Percentiles rank a stretch among this genome's conserved stretches.
These are phyloP conservation scores for Seiridium unicorne DNA, from an alignment of 2,329 filamentous ascomycete genomes.

Conservation along the genomic window DNA sequence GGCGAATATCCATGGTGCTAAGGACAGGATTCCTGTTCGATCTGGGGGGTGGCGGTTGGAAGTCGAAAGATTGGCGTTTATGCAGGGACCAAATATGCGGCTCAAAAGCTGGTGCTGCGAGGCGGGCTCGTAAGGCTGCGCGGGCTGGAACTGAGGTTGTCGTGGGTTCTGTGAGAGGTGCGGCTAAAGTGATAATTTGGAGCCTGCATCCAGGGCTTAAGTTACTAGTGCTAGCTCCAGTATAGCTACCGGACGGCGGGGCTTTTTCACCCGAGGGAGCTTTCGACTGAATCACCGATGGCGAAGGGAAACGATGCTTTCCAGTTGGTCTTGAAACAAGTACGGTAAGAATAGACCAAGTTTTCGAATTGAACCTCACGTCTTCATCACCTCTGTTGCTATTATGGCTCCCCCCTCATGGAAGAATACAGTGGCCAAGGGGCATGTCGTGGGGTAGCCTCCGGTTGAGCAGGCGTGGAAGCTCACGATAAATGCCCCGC, in stretches of 20 bases:
- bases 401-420: no score
- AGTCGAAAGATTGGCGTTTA: not conserved
- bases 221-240: not conserved
- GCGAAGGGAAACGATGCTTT: not conserved
- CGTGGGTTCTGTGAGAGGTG: conserved; percentile 8
- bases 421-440: no score
- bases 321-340: not conserved
- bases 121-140: not conserved
- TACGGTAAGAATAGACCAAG: not conserved
- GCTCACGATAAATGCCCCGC: not conserved
- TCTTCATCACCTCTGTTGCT: no score
- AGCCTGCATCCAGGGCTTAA: conserved; percentile 4
- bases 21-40: not conserved
- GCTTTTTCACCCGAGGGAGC: conserved; percentile 13
- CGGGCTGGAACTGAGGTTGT: conserved; percentile 1
- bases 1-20: conserved; percentile 79
- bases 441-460: no score
- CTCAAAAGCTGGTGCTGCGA: not conserved
- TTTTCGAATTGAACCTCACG: no score
- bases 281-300: not conserved
- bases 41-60: not conserved
- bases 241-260: conserved; percentile 13
- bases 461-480: not conserved
- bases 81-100: not conserved
- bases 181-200: conserved; percentile 4